Evolutionary conservation across 306 rosid species (phyloP).

Genomic region (Vachellia collinsii): DNA sequence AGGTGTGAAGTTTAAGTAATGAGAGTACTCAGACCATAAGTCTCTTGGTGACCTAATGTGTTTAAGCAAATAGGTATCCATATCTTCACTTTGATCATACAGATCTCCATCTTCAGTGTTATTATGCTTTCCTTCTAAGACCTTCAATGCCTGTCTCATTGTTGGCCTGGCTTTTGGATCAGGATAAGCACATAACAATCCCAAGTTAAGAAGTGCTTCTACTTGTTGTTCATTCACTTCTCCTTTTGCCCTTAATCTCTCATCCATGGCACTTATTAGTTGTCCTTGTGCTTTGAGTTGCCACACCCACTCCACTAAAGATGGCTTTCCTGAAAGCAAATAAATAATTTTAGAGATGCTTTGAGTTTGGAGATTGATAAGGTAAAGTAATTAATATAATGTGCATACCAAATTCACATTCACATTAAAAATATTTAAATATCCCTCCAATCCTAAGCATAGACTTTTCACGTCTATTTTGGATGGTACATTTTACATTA

Average conservation of each 20-base stretch:
- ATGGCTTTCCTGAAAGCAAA: conserved; percentile 38
- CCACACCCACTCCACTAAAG: conserved; percentile 70
- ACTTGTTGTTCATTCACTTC: conserved; percentile 54
- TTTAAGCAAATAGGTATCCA: conserved; percentile 56
- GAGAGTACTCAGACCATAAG: conserved; percentile 46
- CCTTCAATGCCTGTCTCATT: conserved; percentile 72
- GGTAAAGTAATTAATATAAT: background rate
- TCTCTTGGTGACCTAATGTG: conserved; percentile 50
- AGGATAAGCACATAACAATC: conserved; percentile 74
- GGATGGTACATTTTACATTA: no score
- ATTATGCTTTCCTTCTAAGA: conserved; percentile 61
- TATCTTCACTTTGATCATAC: conserved; percentile 54
- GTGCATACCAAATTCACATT: background rate
- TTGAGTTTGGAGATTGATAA: background rate
- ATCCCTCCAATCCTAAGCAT: no score
- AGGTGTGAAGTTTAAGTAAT: conserved; percentile 38
- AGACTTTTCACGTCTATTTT: no score
- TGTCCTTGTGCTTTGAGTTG: conserved; percentile 54
- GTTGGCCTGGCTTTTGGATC: conserved; percentile 71
- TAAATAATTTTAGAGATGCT: background rate
- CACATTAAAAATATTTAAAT: background rate
- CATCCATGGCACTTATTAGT: conserved; percentile 56
- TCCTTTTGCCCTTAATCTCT: conserved; percentile 50
- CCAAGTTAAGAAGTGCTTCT: conserved; percentile 68
- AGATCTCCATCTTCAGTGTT: conserved; percentile 31